Evolutionary conservation across 73 alveolate genomes (phyloP), one percentile per base, ranked within the genome.

Genomic region (Effrenium voratum): DNA sequence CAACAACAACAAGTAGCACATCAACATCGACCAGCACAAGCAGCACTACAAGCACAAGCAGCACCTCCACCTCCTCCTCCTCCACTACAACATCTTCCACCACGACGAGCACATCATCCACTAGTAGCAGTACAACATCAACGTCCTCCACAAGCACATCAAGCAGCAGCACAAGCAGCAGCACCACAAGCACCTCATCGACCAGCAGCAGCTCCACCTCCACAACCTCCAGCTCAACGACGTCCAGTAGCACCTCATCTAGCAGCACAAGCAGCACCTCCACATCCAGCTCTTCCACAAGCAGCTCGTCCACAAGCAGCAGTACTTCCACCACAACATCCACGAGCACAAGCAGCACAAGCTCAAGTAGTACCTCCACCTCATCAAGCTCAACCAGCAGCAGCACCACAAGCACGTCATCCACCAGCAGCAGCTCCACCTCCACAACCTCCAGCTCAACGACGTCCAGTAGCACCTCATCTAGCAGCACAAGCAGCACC

Each of bases 171-270:
- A 28, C 79, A 30, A 30, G 44, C 36, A 30, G 49, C 15, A 12
- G 49, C 12, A 36, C 82, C 19, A 72, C 82, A 32, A 36, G 49
- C 5, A 72, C 82, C 8, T 72, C 82, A 28, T 34, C 52, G 57
- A 83, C 76, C n/a, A 83, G 93, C 83, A 43, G 83, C 32, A 59
- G 83, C 12, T 41, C 94, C 30, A 86, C 93, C 47, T 26, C 68
- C 49, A 72, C 82, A 28, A 36, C 82, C 12, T n/a, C 82, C 4
- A 72, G 44, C 40, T 68, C 82, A 13, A 72, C 82, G 4, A 36
- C 82, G 47, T 36, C 82, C 16, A 36, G 59, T 24, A 36, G 59
- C 8, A 86, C 94, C 8, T 55, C 93, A 22, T 55, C 93, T 8
- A 16, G n/a, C 83, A 41, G 34, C 28, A 60, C 83, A 4, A 57